Evolutionary conservation across 2,329 filamentous ascomycete species (phyloP), one percentile per base, ranked within the genome.

Genomic region (Aspergillaceae sp.): DNA sequence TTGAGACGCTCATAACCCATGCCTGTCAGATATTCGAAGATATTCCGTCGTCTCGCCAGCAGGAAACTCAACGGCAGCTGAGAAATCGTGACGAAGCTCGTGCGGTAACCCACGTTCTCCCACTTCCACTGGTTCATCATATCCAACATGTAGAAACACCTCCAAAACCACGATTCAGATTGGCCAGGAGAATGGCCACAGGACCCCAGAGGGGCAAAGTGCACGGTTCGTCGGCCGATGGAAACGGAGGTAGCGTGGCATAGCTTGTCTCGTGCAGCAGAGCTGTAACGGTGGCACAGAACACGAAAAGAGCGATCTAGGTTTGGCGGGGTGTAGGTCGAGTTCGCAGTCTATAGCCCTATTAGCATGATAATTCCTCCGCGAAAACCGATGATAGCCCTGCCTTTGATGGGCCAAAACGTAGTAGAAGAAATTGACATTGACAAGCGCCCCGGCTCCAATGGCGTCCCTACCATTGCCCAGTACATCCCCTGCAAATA

Each of bases 21-120:
- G 1, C 73, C 74, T 0, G 67, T 71, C 10, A 75, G 49, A 10
- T 69, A 56, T 6, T 70, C 73, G 49, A 77, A 69, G 37, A 79
- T 66, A 52, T 78, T 80, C 47, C 74, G 72, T 59, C 77, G 77
- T 7, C 75, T 74, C 1, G 76, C 70, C 33, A 80, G 68, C 7
- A 80, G 62, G 52, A 78, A 75, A 43, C 80, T 66, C n/a, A 80
- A 59, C 1, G 77, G 77, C 3, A 80, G 53, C 52, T 80, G 77
- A 7, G 69, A 65, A 41, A 79, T 64, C 8, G 74, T 69, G 38
- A 80, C 67, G 45, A 73, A 76, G 4, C 74, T 77, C 4, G 72
- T 73, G 30, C 77, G 71, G 54, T 79, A 80, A 8, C 73, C 79
- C 46, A 82, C 72, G 40, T 72, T 64, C 54, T 82, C 78, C 68